Percentiles rank a stretch among this genome's conserved stretches.
These are phyloP conservation scores for Chaetomium sp. DNA, from an alignment of 2,329 filamentous ascomycete genomes.

Conservation along the genomic window DNA sequence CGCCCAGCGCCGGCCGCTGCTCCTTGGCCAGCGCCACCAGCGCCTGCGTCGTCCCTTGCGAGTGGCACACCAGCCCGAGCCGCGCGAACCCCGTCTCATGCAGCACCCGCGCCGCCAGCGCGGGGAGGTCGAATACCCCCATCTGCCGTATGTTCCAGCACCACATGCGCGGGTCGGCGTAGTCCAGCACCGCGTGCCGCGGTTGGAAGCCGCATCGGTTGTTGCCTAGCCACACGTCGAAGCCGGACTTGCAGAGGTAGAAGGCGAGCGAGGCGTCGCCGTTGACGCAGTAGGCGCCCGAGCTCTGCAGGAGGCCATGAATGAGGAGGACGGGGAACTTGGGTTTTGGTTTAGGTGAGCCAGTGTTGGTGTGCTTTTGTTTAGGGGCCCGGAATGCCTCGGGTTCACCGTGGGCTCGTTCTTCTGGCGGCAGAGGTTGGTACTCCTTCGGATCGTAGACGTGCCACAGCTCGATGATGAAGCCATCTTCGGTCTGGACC, in stretches of 20 bases:
- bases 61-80: constrained; percentile 81
- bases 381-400: constrained; percentile 59
- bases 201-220: constrained; percentile 87
- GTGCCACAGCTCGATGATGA: constrained; percentile 87
- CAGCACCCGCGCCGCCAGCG: constrained; percentile 77
- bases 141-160: constrained; percentile 94
- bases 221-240: constrained; percentile 94
- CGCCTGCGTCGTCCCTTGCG: constrained; percentile 87
- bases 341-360: constrained; percentile 44
- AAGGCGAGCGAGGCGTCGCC: constrained; percentile 90
- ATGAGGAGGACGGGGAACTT: constrained; percentile 86
- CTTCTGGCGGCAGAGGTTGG: constrained; percentile 50
- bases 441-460: constrained; percentile 82
- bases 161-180: constrained; percentile 89
- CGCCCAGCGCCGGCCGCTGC: constrained; percentile 80
- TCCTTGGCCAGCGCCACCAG: constrained; percentile 88
- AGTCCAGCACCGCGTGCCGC: constrained; percentile 69
- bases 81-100: constrained; percentile 81
- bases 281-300: constrained; percentile 86
- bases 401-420: constrained; percentile 59
- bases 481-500: constrained; percentile 92
- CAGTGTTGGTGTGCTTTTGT: constrained; percentile 32
- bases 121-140: constrained; percentile 85
- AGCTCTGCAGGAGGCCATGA: constrained; percentile 84
- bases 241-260: constrained; percentile 87